Base-by-base conservation (phyloP, 768 basidiomycete species). In the Fomitopsis serialis region DNA sequence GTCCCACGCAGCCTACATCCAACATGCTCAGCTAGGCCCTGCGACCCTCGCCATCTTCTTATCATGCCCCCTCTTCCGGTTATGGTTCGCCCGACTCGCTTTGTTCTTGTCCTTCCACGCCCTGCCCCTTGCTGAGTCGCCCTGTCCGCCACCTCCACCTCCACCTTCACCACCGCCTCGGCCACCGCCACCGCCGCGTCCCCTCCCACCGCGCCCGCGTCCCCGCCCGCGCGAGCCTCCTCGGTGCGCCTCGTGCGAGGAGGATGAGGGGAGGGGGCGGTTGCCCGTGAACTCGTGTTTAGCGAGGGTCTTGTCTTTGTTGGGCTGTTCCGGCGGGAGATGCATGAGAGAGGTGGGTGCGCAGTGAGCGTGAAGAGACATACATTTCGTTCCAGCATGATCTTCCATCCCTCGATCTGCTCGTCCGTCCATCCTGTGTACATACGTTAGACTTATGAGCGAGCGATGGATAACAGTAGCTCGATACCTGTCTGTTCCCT, bases 381-480 rank as follows among this genome's bases (percentile, higher is more conserved):
- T 62, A 96, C 94, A 62, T 95, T 86, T 59, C 87, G 73, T 53
- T 98, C 95, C 54, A 97, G 67, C 87, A 96, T 92, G 52, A 89
- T 84, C 53, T 71, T 79, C 93, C 93, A 97, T 0, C 93, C 94
- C 67, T 97, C 93, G 24, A 97, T 84, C 63, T 96, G 93, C 59
- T 87, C 87, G 62, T 97, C 84, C 10, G 66, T 72, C 84, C 86
- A 89, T 11, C 87, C 87, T 86, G 50, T 24, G 7, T 10, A 34
- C 25, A 36, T 51, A 19, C 25, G 53, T 55, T 11, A 52, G 19
- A 46, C 23, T 46, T 10, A 19, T 42, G 21, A 42, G 36, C 1
- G 24, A 48, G 49, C 37, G 37, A 17, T 15, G 11, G 25, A 24
- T 19, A 13, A 29, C 12, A n/a, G 52, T 34, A 27, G 8, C 13